Percentiles rank a stretch among this genome's conserved stretches.
phyloP scores from a whole-genome alignment of 352 stramenopile species.

The Globisporangium heterothallicum region DNA sequence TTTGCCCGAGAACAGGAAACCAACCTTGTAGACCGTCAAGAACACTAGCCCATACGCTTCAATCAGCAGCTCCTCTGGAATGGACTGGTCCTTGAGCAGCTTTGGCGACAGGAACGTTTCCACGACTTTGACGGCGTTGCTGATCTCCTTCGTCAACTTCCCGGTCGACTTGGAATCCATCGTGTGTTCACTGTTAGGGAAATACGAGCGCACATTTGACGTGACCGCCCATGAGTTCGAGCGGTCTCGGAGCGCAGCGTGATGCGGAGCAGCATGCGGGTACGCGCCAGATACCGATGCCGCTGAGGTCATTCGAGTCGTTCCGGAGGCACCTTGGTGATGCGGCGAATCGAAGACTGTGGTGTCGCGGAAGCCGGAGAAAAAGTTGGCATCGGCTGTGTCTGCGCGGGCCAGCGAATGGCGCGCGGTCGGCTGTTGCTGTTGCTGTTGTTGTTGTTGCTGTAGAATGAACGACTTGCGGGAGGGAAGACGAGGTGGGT shows the following conservation, averaged over 20 bases:
- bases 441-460: constrained; percentile 22
- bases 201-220: constrained; percentile 18
- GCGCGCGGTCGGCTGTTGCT: constrained; percentile 8
- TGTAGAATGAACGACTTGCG: constrained; percentile 49
- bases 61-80: constrained; percentile 62
- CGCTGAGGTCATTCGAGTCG: constrained; percentile 7
- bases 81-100: constrained; percentile 78
- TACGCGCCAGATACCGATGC: constrained; percentile 5
- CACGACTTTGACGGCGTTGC: constrained; percentile 54
- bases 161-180: constrained; percentile 53
- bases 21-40: constrained; percentile 78
- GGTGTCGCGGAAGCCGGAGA: constrained; percentile 15
- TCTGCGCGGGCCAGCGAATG: constrained; percentile 27
- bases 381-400: constrained; percentile 30
- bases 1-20: constrained; percentile 76
- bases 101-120: constrained; percentile 69
- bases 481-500: constrained; percentile 27
- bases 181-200: constrained; percentile 20
- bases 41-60: constrained; percentile 77
- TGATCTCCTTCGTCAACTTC: constrained; percentile 65
- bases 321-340: constrained; percentile 10
- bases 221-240: constrained; percentile 51
- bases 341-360: constrained; percentile 15
- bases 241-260: constrained; percentile 41
- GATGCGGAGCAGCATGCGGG: constrained; percentile 12